Evolutionary conservation across 805 yeast genomes (phyloP).

Genomic region (Candida oleophila): DNA sequence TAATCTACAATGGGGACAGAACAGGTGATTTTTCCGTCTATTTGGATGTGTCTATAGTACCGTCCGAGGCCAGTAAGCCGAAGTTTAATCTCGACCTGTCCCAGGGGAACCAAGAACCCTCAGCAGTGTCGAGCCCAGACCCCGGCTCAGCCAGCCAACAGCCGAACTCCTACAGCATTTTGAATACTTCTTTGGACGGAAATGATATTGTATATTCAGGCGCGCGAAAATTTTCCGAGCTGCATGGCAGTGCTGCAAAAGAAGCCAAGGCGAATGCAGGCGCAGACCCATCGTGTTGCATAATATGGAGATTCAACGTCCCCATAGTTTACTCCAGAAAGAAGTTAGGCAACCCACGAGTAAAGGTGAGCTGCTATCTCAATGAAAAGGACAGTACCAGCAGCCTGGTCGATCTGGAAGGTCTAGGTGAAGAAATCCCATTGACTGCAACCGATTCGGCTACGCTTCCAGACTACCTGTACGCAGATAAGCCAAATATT

Average conservation of each 20-base stretch:
- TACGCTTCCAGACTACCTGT: constrained; percentile 1
- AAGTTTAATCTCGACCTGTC: neutral
- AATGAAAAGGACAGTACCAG: constrained; percentile 12
- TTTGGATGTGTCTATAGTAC: constrained; percentile 17
- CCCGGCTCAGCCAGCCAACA: constrained; percentile 5
- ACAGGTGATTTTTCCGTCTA: constrained; percentile 9
- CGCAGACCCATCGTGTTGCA: constrained; percentile 9
- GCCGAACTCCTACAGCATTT: neutral
- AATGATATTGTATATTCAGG: constrained; percentile 10
- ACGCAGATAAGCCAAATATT: constrained; percentile 1
- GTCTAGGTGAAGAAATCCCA: neutral
- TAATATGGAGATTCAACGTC: constrained; percentile 29
- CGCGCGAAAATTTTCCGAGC: too few relatives aligned
- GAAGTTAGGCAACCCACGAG: constrained; percentile 24
- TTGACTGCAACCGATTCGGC: neutral
- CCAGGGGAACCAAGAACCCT: neutral
- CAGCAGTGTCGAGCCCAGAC: neutral
- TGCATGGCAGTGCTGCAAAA: neutral
- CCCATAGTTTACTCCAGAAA: constrained; percentile 31
- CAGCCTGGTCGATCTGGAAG: neutral
- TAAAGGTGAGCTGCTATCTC: constrained; percentile 20
- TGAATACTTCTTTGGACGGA: neutral
- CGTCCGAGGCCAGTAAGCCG: neutral
- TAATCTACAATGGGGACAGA: constrained; percentile 16
- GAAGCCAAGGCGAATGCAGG: constrained; percentile 4